These are phyloP conservation scores for Aspergillus hiratsukae DNA, from an alignment of 2,329 filamentous ascomycete genomes.

Conservation along the genomic window DNA sequence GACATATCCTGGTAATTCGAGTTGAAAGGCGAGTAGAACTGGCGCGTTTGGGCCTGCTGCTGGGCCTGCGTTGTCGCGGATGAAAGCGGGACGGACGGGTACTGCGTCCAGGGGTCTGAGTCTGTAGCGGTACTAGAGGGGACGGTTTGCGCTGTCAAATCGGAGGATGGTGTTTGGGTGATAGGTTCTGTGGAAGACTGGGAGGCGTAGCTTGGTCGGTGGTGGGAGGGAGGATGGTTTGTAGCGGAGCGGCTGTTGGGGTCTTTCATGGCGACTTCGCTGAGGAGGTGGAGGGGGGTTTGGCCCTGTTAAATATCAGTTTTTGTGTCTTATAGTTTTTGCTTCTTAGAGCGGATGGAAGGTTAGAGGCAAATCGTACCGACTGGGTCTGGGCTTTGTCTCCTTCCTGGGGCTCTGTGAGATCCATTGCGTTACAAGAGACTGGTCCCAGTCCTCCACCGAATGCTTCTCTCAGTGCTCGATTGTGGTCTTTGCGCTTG, in stretches of 20 bases:
- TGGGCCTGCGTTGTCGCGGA: not conserved
- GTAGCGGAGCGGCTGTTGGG: conserved; percentile 13
- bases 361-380: not conserved
- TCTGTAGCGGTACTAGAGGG: not conserved
- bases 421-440: not conserved
- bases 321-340: conserved; percentile 6
- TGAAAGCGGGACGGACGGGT: not conserved
- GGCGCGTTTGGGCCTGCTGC: not conserved
- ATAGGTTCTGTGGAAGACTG: conserved; percentile 6
- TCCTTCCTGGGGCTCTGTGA: not conserved
- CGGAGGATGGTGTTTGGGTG: conserved; percentile 9
- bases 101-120: conserved; percentile 11
- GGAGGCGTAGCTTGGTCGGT: conserved; percentile 5
- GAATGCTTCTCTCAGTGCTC: conserved; percentile 22
- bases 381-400: not conserved
- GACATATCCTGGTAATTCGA: conserved; percentile 6
- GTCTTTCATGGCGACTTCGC: conserved; percentile 40
- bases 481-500: conserved; percentile 42
- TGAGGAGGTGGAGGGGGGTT: conserved; percentile 35
- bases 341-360: not conserved
- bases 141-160: conserved; percentile 1
- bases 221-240: conserved; percentile 4
- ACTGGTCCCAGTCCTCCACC: not conserved
- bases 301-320: conserved; percentile 11
- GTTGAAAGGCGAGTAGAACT: conserved; percentile 9